These are phyloP conservation scores for Colletotrichum navitas DNA, from an alignment of 2,329 filamentous ascomycete species.

Conservation along the genomic window DNA sequence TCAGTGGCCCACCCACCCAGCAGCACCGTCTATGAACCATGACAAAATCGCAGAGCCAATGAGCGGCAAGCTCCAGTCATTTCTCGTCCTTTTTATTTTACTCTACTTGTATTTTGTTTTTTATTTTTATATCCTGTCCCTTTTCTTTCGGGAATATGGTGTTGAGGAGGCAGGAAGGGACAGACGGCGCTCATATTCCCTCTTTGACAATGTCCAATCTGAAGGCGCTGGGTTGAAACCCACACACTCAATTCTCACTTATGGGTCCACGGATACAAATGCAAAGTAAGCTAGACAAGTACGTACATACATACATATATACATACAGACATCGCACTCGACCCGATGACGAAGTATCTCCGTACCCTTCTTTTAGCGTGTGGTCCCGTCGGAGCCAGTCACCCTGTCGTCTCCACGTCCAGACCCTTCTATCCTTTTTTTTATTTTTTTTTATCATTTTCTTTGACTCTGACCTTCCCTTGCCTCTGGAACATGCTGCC, in stretches of 20 bases:
- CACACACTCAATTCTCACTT: slow-evolving; percentile 5
- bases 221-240: slow-evolving; percentile 13
- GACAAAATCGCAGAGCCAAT: slow-evolving; percentile 7
- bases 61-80: slow-evolving; percentile 3
- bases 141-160: background rate
- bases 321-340: background rate
- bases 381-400: slow-evolving; percentile 9
- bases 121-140: background rate
- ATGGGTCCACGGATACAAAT: slow-evolving; percentile 4
- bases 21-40: background rate
- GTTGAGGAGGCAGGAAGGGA: slow-evolving; percentile 8
- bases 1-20: background rate
- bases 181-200: background rate
- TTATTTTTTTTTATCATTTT: background rate
- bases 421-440: slow-evolving; percentile 14
- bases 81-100: background rate
- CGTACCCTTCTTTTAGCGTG: slow-evolving; percentile 27
- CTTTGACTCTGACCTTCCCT: too few species aligned
- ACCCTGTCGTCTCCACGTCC: slow-evolving; percentile 36
- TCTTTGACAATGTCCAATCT: slow-evolving; percentile 30
- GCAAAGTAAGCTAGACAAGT: background rate
- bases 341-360: slow-evolving; percentile 10
- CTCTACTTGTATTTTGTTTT: background rate
- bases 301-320: slow-evolving; percentile 8
- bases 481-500: background rate